Evolutionary conservation across 768 basidiomycete genomes (phyloP).

Genomic region (Boletus patriciae): DNA sequence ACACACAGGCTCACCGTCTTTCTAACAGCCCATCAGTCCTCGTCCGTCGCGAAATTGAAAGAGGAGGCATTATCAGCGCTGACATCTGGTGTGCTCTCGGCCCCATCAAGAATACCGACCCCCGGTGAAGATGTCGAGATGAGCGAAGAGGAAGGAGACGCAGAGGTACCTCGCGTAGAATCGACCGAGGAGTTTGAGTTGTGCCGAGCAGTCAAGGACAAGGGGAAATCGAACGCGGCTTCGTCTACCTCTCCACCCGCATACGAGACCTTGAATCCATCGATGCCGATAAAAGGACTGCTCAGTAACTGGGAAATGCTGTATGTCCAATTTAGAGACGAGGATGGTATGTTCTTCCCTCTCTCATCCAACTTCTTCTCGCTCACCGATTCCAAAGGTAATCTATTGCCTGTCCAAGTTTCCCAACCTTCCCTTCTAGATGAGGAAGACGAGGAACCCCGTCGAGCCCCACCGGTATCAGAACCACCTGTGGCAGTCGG

Average conservation of each 20-base stretch:
- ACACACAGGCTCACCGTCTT: conserved; percentile 71
- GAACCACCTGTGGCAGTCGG: conserved; percentile 22
- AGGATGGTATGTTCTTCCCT: conserved; percentile 45
- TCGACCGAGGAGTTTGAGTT: conserved; percentile 60
- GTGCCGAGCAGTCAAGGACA: conserved; percentile 52
- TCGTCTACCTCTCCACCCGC: conserved; percentile 14
- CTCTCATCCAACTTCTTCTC: background rate
- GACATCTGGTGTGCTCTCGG: conserved; percentile 41
- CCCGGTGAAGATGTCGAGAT: conserved; percentile 28
- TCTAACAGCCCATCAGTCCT: conserved; percentile 53
- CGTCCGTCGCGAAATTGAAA: conserved; percentile 60
- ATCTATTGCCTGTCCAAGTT: conserved; percentile 58
- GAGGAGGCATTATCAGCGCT: conserved; percentile 63
- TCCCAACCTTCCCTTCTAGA: conserved; percentile 58
- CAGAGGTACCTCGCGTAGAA: conserved; percentile 36
- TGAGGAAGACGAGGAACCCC: conserved; percentile 55
- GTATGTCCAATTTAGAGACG: conserved; percentile 66
- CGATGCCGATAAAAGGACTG: conserved; percentile 47
- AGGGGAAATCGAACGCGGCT: conserved; percentile 44
- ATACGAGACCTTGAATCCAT: conserved; percentile 52
- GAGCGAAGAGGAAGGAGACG: conserved; percentile 6
- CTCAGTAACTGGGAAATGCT: conserved; percentile 66
- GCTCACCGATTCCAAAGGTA: conserved; percentile 41
- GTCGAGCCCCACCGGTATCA: conserved; percentile 30
- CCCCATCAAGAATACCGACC: conserved; percentile 26